A percentile compares a stretch with the other conserved stretches of the same genome.
Evolutionary conservation across 2,329 filamentous ascomycete genomes (phyloP).

Genomic region (Talaromyces sp.): DNA sequence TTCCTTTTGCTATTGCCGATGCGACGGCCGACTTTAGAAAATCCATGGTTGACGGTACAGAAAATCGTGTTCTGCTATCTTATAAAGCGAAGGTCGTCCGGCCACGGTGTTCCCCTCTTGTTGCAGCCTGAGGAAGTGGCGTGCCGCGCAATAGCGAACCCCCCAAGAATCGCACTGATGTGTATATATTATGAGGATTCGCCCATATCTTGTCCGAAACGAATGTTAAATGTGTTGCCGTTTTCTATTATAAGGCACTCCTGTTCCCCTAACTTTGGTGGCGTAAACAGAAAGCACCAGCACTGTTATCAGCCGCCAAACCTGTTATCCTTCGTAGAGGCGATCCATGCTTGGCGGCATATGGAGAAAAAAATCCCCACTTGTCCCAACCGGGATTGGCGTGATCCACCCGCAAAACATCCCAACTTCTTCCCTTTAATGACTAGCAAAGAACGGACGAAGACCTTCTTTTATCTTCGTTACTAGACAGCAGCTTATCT

Average conservation of each 20-base stretch:
- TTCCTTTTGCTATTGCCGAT: constrained; percentile 91
- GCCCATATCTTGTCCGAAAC: not conserved
- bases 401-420: not conserved
- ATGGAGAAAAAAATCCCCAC: not conserved
- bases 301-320: not conserved
- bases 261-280: not conserved
- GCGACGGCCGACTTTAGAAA: constrained; percentile 97
- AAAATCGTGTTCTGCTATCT: not conserved
- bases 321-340: not conserved
- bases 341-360: not conserved
- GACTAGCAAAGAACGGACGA: not conserved
- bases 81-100: not conserved
- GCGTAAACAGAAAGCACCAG: not conserved
- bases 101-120: not conserved
- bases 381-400: not conserved
- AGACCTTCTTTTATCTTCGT: not conserved
- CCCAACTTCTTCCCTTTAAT: not conserved
- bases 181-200: not conserved
- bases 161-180: not conserved
- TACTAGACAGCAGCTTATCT: not conserved
- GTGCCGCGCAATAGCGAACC: not conserved
- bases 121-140: not conserved
- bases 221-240: not conserved
- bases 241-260: not conserved
- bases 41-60: constrained; percentile 63